Percentiles rank a stretch among this genome's conserved stretches.
These are phyloP conservation scores for Xylaria sp. DNA, from an alignment of 2,329 filamentous ascomycete species.

Conservation along the genomic window DNA sequence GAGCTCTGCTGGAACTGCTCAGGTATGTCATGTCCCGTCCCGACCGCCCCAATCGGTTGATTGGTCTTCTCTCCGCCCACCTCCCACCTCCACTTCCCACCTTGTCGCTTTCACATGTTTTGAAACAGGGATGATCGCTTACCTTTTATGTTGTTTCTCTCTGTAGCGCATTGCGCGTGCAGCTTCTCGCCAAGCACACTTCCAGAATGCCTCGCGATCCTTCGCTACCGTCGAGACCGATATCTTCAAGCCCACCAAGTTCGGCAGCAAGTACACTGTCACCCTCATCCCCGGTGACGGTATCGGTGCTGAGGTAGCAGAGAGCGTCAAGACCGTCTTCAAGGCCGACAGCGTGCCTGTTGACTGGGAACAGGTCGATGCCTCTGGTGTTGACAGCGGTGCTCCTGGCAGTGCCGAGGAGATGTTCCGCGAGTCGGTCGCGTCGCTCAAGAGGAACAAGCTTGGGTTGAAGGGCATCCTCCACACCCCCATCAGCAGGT, in stretches of 20 bases:
- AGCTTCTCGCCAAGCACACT: constrained; percentile 58
- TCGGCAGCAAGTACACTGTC: constrained; percentile 98
- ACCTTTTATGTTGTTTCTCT: constrained; percentile 22
- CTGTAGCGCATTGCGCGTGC: constrained; percentile 64
- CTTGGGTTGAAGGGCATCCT: constrained; percentile 98
- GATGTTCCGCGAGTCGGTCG: constrained; percentile 94
- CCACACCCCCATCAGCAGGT: constrained; percentile 95
- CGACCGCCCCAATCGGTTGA: constrained; percentile 13
- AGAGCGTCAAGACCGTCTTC: constrained; percentile 99
- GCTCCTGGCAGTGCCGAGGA: constrained; percentile 87
- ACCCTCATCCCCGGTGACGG: constrained; percentile 98
- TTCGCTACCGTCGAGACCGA: constrained; percentile 90
- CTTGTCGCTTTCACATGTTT: constrained; percentile 36
- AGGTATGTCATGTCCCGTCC: constrained; percentile 58
- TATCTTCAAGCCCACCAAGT: constrained; percentile 99
- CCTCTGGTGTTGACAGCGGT: constrained; percentile 87
- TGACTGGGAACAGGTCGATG: constrained; percentile 98
- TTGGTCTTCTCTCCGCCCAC: constrained; percentile 15
- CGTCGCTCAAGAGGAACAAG: constrained; percentile 98
- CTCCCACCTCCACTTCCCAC: constrained; percentile 32
- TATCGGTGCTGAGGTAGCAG: constrained; percentile 97
- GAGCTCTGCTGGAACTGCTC: constrained; percentile 66
- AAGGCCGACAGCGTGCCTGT: constrained; percentile 99
- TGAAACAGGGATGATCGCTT: constrained; percentile 20
- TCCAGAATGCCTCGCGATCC: constrained; percentile 59